Evolutionary conservation across 805 yeast species (phyloP).

Genomic region (Huiozyma sinensis): DNA sequence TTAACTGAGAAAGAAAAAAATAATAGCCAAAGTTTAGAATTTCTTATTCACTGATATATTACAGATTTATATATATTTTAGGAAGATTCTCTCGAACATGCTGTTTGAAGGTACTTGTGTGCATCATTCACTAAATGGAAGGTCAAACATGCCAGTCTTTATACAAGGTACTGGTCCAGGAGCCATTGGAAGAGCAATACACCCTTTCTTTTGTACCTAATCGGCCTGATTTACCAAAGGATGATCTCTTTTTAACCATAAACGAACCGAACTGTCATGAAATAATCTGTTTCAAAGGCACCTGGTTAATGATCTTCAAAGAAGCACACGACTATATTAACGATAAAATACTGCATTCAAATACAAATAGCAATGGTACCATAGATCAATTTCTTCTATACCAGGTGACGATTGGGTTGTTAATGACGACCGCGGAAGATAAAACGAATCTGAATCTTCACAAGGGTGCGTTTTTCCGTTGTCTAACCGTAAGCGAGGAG

Average conservation of each 20-base stretch:
- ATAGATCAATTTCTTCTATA: conserved; percentile 5
- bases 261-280: conserved; percentile 19
- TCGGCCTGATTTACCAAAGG: conserved; percentile 4
- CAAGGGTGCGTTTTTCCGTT: conserved; percentile 13
- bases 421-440: conserved; percentile 30
- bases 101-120: too few species aligned
- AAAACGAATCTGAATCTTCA: conserved; percentile 26
- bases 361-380: not conserved
- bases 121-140: too few species aligned
- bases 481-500: conserved; percentile 2
- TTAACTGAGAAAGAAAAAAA: too few species aligned
- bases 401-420: conserved; percentile 25
- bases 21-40: too few species aligned
- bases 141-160: conserved; percentile 9
- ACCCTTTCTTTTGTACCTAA: conserved; percentile 15
- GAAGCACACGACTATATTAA: conserved; percentile 24
- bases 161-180: conserved; percentile 6
- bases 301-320: conserved; percentile 20
- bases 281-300: conserved; percentile 26
- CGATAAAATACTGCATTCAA: not conserved
- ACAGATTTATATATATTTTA: too few species aligned
- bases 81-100: too few species aligned
- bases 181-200: conserved; percentile 1
- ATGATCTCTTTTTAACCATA: conserved; percentile 5
- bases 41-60: too few species aligned